Evolutionary conservation across 2,329 filamentous ascomycete genomes (phyloP), one percentile per base, ranked within the genome.

Genomic region (Dothistroma pini): DNA sequence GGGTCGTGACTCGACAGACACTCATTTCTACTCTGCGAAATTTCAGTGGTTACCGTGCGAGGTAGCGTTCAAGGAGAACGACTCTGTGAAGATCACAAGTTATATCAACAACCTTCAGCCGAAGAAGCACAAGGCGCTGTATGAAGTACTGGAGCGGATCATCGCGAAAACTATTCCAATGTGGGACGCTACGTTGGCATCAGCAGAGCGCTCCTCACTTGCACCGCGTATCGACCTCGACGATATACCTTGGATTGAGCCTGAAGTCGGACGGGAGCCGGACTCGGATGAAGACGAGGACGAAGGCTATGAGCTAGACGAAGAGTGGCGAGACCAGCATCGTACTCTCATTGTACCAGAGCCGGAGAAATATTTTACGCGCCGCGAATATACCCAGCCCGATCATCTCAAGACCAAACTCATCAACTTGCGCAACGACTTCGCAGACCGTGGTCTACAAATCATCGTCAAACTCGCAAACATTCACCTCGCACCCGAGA

Each of bases 381-480:
- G 53, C 6, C 57, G 50, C 16, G 55, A 49, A 38, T 50, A 34
- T 16, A 44, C 8, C 21, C 29, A 57, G n/a, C 35, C 35, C 29
- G 31, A 19, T 44, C 29, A 57, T 29, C 35, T 34, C 41, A 16
- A 4, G 3, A n/a, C 32, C 14, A n/a, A 3, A 11, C n/a, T 4
- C 11, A 31, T 67, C 1, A 60, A 68, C 29, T 62, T 71, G 1
- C 65, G 66, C 41, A 48, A 68, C 19, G 66, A 76, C n/a, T 81
- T 77, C 61, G 65, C 70, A 9, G 67, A 77, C 0, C 70, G 72
- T 6, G 80, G 81, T 1, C 68, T 89, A 3, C 86, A 89, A 66
- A 72, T 89, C 38, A 85, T 89, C 54, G 80, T 88, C 34, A 88
- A 88, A 68, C 76, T 89, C 64, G 80, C 84, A 1, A 82, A 79